phyloP scores from a whole-genome alignment of 306 rosid genomes.

The Arachis hypogaea region DNA sequence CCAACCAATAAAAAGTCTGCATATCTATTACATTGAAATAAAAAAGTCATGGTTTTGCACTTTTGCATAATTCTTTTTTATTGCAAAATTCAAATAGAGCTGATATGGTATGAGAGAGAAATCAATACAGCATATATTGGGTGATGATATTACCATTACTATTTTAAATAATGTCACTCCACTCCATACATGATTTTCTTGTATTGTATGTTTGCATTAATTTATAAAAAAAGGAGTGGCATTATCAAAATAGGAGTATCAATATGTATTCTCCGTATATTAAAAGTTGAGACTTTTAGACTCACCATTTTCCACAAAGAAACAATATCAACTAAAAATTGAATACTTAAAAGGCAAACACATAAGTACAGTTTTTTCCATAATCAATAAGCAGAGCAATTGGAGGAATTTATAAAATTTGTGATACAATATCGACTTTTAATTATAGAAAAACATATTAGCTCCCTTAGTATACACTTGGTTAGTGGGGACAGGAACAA shows the following conservation, averaged over 20 bases:
- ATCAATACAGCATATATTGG: neutral
- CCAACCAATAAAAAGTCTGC: neutral
- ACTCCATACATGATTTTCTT: no score
- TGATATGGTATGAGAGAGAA: slow-evolving; percentile 11
- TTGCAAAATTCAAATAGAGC: slow-evolving; percentile 14
- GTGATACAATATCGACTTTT: no score
- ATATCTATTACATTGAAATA: neutral
- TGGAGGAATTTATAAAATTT: no score
- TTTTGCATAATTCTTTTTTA: slow-evolving; percentile 10
- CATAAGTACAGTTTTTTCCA: neutral
- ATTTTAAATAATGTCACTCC: no score
- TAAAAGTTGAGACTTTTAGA: neutral
- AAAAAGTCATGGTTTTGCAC: neutral
- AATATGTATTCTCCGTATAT: no score
- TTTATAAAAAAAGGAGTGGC: no score
- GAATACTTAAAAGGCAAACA: neutral
- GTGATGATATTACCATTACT: no score
- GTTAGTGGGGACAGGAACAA: no score
- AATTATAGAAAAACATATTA: no score
- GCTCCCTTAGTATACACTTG: no score
- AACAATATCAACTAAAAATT: slow-evolving; percentile 18
- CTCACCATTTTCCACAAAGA: neutral
- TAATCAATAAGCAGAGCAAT: neutral
- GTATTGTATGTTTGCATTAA: no score
- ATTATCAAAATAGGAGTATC: no score